Evolutionary conservation across 306 rosid species (phyloP), one percentile per base, ranked within the genome.

Genomic region (Cicer cuneatum): DNA sequence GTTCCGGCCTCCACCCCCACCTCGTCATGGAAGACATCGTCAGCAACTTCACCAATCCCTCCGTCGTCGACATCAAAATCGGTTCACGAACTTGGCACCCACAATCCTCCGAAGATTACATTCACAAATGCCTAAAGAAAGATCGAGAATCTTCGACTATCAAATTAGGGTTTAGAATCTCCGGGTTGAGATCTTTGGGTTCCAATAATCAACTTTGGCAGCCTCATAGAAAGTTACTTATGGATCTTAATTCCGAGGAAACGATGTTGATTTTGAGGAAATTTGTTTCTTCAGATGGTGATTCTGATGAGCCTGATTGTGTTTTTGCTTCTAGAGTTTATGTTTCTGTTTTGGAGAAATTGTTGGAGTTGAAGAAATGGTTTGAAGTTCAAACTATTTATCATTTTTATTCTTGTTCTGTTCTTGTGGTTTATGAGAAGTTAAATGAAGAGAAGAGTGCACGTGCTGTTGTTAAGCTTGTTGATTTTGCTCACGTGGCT

Each of bases 1-100:
- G 96, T 4, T 88, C 97, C 15, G 97, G 97, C 7, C 69, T 78
- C 21, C 87, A 71, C 37, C 91, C 84, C 7, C 97, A 91, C 78
- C 87, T 93, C 56, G 81, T 86, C 12, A 58, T 93, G 78, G 66
- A 89, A 70, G 89, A 93, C 60, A 16, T 91, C 42, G 54, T 75
- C 58, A 68, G 73, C 0, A 14, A 6, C 42, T 77, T 24, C 37
- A 1, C 0, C 9, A 80, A 82, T 41, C 96, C 96, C 5, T 78
- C 89, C 7, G 35, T 93, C 5, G 41, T 87, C 10, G 98, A 93
- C 66, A n/a, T 88, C 42, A 93, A 93, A 57, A 91, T 93, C 38
- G 97, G 98, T 37, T 77, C 92, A 18, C 84, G 98, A 21, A 93
- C 98, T 38, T 91, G 98, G 97, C 15, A 84, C 49, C 92, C 87